Conservation (phyloP, 768 basidiomycete species). For the Amanita rimosa region DNA sequence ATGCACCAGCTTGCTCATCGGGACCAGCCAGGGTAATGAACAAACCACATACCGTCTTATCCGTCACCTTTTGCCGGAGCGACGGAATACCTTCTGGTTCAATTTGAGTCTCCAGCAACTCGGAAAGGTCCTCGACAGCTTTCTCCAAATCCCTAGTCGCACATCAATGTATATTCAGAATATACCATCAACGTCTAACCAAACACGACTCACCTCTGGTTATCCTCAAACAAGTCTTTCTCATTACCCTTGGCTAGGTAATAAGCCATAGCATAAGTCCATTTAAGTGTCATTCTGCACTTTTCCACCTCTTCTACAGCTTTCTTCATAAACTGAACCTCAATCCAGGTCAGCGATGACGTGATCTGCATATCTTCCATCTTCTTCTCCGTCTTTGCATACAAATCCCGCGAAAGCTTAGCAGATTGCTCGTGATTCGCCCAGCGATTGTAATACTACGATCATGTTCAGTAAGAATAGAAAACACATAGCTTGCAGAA, state of each 20-base stretch:
- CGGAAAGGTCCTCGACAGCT: slow-evolving; percentile 92
- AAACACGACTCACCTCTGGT: slow-evolving; percentile 65
- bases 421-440: slow-evolving; percentile 99
- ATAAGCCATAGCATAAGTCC: slow-evolving; percentile 99
- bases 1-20: slow-evolving; percentile 29
- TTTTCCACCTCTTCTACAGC: slow-evolving; percentile 88
- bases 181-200: not conserved
- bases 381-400: slow-evolving; percentile 96
- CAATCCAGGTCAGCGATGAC: slow-evolving; percentile 92
- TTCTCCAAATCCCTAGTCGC: slow-evolving; percentile 71
- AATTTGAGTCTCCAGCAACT: slow-evolving; percentile 84
- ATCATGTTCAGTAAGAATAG: not conserved
- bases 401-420: slow-evolving; percentile 86
- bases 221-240: slow-evolving; percentile 96
- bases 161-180: not conserved
- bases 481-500: slow-evolving; percentile 10
- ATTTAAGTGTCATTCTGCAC: slow-evolving; percentile 93
- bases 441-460: slow-evolving; percentile 97
- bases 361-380: slow-evolving; percentile 99
- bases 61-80: slow-evolving; percentile 86
- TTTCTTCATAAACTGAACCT: slow-evolving; percentile 98
- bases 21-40: not conserved
- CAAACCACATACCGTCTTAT: slow-evolving; percentile 66
- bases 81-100: slow-evolving; percentile 74
- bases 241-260: slow-evolving; percentile 84